phyloP scores from a whole-genome alignment of 208 protist genomes.

The Trypanosoma conorhini region DNA sequence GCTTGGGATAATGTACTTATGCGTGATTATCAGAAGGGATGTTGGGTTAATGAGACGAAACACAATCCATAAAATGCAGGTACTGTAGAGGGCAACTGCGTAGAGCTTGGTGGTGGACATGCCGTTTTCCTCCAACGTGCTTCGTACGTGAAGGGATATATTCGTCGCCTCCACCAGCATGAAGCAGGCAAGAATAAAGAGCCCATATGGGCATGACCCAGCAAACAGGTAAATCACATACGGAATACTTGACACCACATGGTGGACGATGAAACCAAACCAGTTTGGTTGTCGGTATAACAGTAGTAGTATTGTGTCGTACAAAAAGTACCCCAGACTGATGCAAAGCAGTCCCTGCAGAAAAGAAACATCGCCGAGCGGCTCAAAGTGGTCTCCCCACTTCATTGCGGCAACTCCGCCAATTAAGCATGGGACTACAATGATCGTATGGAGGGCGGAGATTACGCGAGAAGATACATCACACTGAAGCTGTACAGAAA shows the following conservation, averaged over 20 bases:
- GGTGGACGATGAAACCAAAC: conserved; percentile 39
- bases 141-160: conserved; percentile 35
- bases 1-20: conserved; percentile 34
- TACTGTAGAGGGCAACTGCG: conserved; percentile 32
- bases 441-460: conserved; percentile 40
- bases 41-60: conserved; percentile 46
- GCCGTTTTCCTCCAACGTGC: conserved; percentile 41
- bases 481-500: conserved; percentile 21
- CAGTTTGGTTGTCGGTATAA: conserved; percentile 39
- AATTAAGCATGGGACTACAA: conserved; percentile 41
- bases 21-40: conserved; percentile 29
- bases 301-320: conserved; percentile 34
- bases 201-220: conserved; percentile 30
- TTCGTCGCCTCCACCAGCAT: conserved; percentile 66
- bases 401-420: conserved; percentile 35
- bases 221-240: conserved; percentile 54
- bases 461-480: conserved; percentile 46
- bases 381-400: conserved; percentile 39
- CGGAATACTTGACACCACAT: conserved; percentile 41
- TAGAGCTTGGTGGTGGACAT: conserved; percentile 22
- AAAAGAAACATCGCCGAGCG: conserved; percentile 31
- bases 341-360: conserved; percentile 38
- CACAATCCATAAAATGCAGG: conserved; percentile 38
- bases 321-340: conserved; percentile 48
- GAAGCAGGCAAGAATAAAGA: conserved; percentile 46